Conservation (phyloP, 2,329 filamentous ascomycete genomes). For the Colletotrichum sansevieriae region DNA sequence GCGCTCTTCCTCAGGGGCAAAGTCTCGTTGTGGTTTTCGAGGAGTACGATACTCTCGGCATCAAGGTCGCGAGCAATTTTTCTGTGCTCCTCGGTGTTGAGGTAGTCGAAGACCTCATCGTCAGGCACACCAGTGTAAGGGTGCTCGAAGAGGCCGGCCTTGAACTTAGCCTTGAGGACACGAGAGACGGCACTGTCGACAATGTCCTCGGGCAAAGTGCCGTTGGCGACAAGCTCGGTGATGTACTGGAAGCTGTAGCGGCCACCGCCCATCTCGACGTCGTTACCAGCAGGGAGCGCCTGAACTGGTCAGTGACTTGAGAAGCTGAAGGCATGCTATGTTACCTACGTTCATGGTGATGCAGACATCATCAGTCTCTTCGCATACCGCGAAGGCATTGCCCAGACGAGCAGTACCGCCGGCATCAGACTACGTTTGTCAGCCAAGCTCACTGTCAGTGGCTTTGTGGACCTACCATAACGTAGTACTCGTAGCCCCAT, state of each 20-base stretch:
- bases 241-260: conserved; percentile 78
- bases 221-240: conserved; percentile 71
- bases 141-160: conserved; percentile 77
- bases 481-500: conserved; percentile 80
- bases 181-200: conserved; percentile 77
- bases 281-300: conserved; percentile 76
- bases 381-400: conserved; percentile 73
- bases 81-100: conserved; percentile 72
- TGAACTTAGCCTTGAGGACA: conserved; percentile 76
- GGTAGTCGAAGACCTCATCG: conserved; percentile 67
- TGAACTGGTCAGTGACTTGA: conserved; percentile 44
- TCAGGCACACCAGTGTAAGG: conserved; percentile 72
- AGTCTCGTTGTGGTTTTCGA: conserved; percentile 68
- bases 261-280: conserved; percentile 83
- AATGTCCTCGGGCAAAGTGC: conserved; percentile 68
- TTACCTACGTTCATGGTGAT: conserved; percentile 68
- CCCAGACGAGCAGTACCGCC: conserved; percentile 79
- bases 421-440: conserved; percentile 63
- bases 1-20: conserved; percentile 72
- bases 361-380: conserved; percentile 72
- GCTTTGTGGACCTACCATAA: conserved; percentile 52
- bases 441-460: not conserved
- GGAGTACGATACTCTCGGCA: conserved; percentile 71
- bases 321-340: not conserved
- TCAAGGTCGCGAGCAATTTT: conserved; percentile 73